Conservation (phyloP, 1,284 basidiomycete genomes). For the Farysia itapuensis region DNA sequence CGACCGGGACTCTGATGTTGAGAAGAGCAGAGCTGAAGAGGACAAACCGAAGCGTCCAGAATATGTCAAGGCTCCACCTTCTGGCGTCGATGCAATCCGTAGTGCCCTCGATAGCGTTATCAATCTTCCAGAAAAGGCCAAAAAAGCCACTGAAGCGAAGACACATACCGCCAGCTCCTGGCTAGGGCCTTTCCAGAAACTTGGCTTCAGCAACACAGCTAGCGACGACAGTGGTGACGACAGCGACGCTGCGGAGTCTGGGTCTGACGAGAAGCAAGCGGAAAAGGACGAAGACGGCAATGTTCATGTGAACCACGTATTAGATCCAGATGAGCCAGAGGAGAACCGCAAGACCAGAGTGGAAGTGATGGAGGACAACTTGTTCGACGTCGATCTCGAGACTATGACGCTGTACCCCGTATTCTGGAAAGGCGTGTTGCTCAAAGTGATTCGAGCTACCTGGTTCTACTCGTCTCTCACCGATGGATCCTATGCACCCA, state of each 20-base stretch:
- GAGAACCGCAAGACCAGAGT: conserved; percentile 33
- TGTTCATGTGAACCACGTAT: conserved; percentile 34
- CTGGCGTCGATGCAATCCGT: conserved; percentile 33
- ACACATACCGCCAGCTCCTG: neutral
- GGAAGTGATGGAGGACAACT: conserved; percentile 53
- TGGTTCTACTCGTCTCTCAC: conserved; percentile 60
- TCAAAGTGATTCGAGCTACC: conserved; percentile 55
- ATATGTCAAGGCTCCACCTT: conserved; percentile 15
- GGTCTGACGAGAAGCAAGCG: neutral
- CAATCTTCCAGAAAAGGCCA: neutral
- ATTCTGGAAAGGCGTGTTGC: conserved; percentile 60
- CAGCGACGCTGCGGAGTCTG: neutral
- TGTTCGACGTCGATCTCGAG: conserved; percentile 56
- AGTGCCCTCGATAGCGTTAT: conserved; percentile 11
- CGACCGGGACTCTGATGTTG: no score
- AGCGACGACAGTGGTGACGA: neutral
- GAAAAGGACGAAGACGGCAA: conserved; percentile 7
- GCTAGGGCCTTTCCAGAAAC: neutral
- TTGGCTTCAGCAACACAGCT: neutral
- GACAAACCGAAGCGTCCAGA: neutral
- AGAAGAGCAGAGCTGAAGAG: no score
- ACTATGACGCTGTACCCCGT: conserved; percentile 58
- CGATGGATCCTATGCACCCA: conserved; percentile 45
- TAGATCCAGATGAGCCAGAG: conserved; percentile 53
- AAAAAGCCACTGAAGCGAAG: neutral